Percentiles rank a stretch among this genome's conserved stretches.
These are phyloP conservation scores for Podospora conica DNA, from an alignment of 495 filamentous ascomycete species.

Conservation along the genomic window DNA sequence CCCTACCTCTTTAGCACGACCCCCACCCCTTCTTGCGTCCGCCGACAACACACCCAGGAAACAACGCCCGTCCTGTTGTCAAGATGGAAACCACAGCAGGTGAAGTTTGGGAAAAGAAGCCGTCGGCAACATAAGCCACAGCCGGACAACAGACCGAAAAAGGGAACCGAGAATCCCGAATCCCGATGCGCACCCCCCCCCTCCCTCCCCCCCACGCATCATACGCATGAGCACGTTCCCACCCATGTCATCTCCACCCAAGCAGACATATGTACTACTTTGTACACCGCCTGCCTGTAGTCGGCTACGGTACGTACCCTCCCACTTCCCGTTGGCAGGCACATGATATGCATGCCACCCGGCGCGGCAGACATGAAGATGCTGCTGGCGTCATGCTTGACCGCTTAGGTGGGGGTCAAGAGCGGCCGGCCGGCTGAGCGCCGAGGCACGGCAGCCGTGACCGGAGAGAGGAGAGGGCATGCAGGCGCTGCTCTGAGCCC, in stretches of 20 bases:
- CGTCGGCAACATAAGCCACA: too few relatives aligned
- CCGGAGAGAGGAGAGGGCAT: not conserved
- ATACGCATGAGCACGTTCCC: too few relatives aligned
- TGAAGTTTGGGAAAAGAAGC: too few relatives aligned
- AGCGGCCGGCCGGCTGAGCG: not conserved
- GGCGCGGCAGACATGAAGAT: not conserved
- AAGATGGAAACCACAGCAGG: too few relatives aligned
- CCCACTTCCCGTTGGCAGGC: not conserved
- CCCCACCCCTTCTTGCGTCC: too few relatives aligned
- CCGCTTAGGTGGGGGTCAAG: not conserved
- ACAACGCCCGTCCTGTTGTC: too few relatives aligned
- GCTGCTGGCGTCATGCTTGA: too few relatives aligned
- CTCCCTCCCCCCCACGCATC: not conserved
- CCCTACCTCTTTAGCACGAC: too few relatives aligned
- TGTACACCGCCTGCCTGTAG: not conserved
- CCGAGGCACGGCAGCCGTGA: not conserved
- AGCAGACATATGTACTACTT: not conserved
- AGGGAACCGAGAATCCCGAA: not conserved
- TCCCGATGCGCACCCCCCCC: not conserved
- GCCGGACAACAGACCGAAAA: not conserved
- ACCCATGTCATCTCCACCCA: not conserved
- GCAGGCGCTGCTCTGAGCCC: not conserved
- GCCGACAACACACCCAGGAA: too few relatives aligned
- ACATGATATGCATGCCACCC: not conserved
- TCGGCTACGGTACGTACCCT: too few relatives aligned